Conservation (phyloP, 441 rosid species). For the Omphalea diandra region DNA sequence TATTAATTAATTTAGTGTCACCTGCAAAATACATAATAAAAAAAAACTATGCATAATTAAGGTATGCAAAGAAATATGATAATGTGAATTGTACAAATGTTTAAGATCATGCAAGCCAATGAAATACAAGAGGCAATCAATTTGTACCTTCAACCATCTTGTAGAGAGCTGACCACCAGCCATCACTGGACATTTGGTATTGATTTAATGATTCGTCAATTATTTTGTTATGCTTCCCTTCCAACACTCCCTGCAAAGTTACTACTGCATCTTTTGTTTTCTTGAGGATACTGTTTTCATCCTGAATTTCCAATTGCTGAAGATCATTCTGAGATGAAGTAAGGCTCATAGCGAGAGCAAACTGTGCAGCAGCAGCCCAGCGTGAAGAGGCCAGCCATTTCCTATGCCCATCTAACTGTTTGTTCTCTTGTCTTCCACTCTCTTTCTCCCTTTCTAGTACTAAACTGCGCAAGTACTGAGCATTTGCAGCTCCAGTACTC, state of each 20-base stretch:
- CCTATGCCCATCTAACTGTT: slow-evolving; percentile 54
- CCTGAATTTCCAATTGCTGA: slow-evolving; percentile 61
- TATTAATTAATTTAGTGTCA: neutral
- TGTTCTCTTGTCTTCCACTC: slow-evolving; percentile 35
- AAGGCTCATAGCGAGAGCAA: slow-evolving; percentile 85
- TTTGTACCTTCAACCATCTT: slow-evolving; percentile 83
- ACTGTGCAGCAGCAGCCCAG: slow-evolving; percentile 96
- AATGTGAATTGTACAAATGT: neutral
- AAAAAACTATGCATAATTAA: neutral
- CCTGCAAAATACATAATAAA: neutral
- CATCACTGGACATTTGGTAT: slow-evolving; percentile 57
- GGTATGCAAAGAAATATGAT: neutral
- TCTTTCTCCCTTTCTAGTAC: slow-evolving; percentile 54
- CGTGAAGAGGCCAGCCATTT: slow-evolving; percentile 91
- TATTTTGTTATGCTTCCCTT: slow-evolving; percentile 77
- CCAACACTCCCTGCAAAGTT: slow-evolving; percentile 79
- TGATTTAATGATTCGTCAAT: slow-evolving; percentile 68
- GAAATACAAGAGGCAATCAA: neutral
- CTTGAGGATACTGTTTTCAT: slow-evolving; percentile 62
- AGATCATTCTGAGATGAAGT: slow-evolving; percentile 91
- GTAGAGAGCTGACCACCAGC: slow-evolving; percentile 97
- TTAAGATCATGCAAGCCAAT: neutral
- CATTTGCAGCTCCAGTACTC: slow-evolving; percentile 93
- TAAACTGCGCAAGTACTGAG: slow-evolving; percentile 76
- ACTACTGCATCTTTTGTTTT: slow-evolving; percentile 86